A percentile compares a stretch with the other conserved stretches of the same genome.
Conservation (phyloP, 1,284 basidiomycete species). For the Sutorius eximius region DNA sequence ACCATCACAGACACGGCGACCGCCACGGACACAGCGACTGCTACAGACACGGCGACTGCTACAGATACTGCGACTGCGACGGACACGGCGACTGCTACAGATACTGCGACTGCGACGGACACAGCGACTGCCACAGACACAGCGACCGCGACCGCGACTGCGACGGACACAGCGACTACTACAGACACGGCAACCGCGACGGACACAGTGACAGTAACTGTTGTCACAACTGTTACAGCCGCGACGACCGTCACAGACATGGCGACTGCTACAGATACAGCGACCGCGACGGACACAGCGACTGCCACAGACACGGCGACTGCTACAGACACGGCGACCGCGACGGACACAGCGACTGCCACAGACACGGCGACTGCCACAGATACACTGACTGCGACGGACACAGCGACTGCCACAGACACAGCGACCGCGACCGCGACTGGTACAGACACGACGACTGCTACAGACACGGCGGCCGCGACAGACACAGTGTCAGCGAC, state of each 20-base stretch:
- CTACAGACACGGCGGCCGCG: neutral
- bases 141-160: neutral
- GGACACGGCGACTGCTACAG: neutral
- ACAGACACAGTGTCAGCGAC: neutral
- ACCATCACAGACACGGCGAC: neutral
- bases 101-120: neutral
- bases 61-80: neutral
- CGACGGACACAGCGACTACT: neutral
- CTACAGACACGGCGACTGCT: neutral
- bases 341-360: neutral
- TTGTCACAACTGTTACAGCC: neutral
- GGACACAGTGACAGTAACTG: too few relatives aligned
- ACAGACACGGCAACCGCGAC: too few relatives aligned
- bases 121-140: neutral
- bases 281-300: neutral
- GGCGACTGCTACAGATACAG: neutral
- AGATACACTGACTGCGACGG: neutral
- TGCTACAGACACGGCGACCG: neutral
- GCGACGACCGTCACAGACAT: neutral
- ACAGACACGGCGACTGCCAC: neutral
- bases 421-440: too few relatives aligned
- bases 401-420: neutral
- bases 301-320: neutral
- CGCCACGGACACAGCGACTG: neutral
- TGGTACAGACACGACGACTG: neutral